Percentiles rank a stretch among this genome's conserved stretches.
Conservation (phyloP, 2,329 filamentous ascomycete species). For the Diaporthe vaccinii region DNA sequence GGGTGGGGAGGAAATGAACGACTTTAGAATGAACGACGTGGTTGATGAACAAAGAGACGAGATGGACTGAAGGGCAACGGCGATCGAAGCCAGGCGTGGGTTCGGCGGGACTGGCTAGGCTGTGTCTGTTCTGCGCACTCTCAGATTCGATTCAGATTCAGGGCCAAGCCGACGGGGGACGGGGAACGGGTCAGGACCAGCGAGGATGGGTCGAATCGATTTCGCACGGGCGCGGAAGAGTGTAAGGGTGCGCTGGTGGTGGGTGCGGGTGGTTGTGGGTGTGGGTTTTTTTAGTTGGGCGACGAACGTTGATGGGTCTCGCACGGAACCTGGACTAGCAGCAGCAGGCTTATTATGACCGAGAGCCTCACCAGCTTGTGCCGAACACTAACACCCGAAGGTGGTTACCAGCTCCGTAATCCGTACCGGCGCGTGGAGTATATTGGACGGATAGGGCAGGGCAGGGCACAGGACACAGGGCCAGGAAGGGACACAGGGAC, state of each 20-base stretch:
- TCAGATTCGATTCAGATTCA: slow-evolving; percentile 34
- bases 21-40: slow-evolving; percentile 36
- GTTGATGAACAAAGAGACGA: slow-evolving; percentile 30
- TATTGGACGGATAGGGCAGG: slow-evolving; percentile 27
- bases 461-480: neutral
- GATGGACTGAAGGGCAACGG: slow-evolving; percentile 29
- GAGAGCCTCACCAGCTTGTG: slow-evolving; percentile 29
- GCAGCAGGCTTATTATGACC: slow-evolving; percentile 24
- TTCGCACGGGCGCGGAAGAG: slow-evolving; percentile 30
- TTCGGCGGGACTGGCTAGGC: slow-evolving; percentile 33
- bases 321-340: slow-evolving; percentile 32
- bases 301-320: slow-evolving; percentile 33
- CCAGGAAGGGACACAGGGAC: neutral
- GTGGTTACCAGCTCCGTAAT: slow-evolving; percentile 29
- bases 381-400: slow-evolving; percentile 31
- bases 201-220: slow-evolving; percentile 30
- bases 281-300: slow-evolving; percentile 33
- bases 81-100: slow-evolving; percentile 34
- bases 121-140: slow-evolving; percentile 25
- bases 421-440: slow-evolving; percentile 17
- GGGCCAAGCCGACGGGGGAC: slow-evolving; percentile 32
- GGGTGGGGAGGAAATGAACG: slow-evolving; percentile 33
- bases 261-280: slow-evolving; percentile 28
- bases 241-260: slow-evolving; percentile 21
- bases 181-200: slow-evolving; percentile 31